Conservation (phyloP, 805 yeast genomes). For the Saccharomycopsis schoenii region DNA sequence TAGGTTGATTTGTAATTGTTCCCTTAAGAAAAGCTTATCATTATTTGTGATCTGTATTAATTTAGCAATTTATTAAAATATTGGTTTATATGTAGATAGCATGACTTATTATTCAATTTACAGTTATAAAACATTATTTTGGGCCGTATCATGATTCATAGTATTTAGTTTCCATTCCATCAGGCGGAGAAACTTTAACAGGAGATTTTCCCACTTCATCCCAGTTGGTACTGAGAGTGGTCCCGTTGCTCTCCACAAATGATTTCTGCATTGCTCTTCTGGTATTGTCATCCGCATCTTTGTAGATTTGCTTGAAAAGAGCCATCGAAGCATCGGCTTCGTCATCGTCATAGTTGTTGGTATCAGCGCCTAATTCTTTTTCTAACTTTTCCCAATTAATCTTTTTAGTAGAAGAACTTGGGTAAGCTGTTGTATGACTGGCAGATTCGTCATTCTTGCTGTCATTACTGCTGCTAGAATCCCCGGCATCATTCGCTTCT, state of each 20-base stretch:
- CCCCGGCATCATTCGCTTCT: neutral
- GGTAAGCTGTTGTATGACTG: conserved; percentile 32
- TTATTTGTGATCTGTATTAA: too few species aligned
- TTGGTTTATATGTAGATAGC: neutral
- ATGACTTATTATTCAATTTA: neutral
- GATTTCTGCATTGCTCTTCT: conserved; percentile 95
- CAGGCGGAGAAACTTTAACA: conserved; percentile 66
- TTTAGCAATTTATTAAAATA: neutral
- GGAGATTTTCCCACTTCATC: conserved; percentile 59
- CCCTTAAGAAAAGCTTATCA: too few species aligned
- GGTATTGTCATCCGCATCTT: conserved; percentile 79
- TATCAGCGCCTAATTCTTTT: conserved; percentile 35
- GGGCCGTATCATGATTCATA: neutral
- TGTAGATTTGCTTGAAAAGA: conserved; percentile 68
- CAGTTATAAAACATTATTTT: too few species aligned
- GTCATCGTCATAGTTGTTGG: conserved; percentile 35
- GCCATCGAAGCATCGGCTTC: conserved; percentile 44
- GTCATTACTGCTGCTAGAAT: conserved; percentile 17
- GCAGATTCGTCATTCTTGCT: conserved; percentile 21
- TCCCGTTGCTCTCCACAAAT: conserved; percentile 87
- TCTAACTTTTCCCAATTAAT: conserved; percentile 62
- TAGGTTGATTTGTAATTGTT: too few species aligned
- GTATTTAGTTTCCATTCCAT: conserved; percentile 51
- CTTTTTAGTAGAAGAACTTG: conserved; percentile 52
- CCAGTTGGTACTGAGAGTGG: conserved; percentile 92